Percentiles rank a stretch among this genome's conserved stretches.
Conservation (phyloP, 2,329 filamentous ascomycete species). For the Thermomyces lanuginosus region DNA sequence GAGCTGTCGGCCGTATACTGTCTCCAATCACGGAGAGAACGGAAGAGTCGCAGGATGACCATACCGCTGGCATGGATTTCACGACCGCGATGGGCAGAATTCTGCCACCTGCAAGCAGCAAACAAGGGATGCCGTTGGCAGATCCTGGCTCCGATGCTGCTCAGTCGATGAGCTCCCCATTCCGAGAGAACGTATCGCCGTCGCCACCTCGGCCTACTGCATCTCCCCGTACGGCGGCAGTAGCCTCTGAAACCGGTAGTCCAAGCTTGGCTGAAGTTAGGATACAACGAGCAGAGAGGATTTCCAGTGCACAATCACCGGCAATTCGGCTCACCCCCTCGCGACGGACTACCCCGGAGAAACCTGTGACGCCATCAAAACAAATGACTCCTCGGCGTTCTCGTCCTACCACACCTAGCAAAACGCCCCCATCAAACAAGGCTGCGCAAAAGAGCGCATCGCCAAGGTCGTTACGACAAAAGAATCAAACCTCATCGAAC, state of each 20-base stretch:
- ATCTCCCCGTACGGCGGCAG: constrained; percentile 20
- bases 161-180: constrained; percentile 32
- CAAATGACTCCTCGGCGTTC: constrained; percentile 29
- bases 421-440: constrained; percentile 34
- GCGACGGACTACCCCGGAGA: constrained; percentile 26
- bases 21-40: constrained; percentile 21
- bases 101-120: constrained; percentile 35
- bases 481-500: constrained; percentile 23
- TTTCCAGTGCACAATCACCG: constrained; percentile 27
- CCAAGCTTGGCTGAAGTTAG: constrained; percentile 40
- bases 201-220: constrained; percentile 16
- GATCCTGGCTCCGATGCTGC: constrained; percentile 35
- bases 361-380: constrained; percentile 22
- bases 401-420: constrained; percentile 33
- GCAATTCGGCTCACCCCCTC: constrained; percentile 27
- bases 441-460: constrained; percentile 32
- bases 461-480: constrained; percentile 31
- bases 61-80: constrained; percentile 51
- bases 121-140: constrained; percentile 44
- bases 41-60: constrained; percentile 23
- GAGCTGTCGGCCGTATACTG: constrained; percentile 30
- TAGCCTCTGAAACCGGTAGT: constrained; percentile 36
- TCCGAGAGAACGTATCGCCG: constrained; percentile 20
- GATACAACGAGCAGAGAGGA: constrained; percentile 31
- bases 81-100: constrained; percentile 49